Conservation (phyloP, 768 basidiomycete genomes). For the Tephrocybe rancida region DNA sequence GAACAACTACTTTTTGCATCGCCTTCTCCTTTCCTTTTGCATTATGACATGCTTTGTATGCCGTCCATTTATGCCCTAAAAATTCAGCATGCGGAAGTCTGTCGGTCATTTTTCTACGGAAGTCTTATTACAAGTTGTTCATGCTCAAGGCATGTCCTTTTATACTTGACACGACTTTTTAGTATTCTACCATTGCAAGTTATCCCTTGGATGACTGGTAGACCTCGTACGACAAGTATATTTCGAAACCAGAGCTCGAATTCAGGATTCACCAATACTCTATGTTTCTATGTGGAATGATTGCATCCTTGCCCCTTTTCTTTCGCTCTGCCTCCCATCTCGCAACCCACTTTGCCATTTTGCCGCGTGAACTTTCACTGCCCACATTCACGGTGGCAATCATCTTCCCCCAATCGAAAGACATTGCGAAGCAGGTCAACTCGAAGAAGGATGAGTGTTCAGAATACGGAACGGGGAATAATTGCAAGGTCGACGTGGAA, state of each 20-base stretch:
- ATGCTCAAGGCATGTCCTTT: too few species aligned
- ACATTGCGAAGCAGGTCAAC: constrained; percentile 92
- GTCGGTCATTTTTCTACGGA: background rate
- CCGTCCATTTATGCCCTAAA: constrained; percentile 30
- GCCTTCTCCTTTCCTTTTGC: constrained; percentile 24
- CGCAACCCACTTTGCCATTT: constrained; percentile 89
- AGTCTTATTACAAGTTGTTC: background rate
- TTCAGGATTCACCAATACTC: constrained; percentile 62
- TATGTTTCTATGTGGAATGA: constrained; percentile 42
- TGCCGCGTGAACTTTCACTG: constrained; percentile 68
- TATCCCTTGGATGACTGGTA: too few species aligned
- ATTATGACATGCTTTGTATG: constrained; percentile 45
- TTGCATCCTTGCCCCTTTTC: constrained; percentile 39
- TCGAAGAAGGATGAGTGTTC: constrained; percentile 98
- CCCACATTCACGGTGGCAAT: constrained; percentile 95
- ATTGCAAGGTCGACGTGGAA: constrained; percentile 66
- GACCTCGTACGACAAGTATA: background rate
- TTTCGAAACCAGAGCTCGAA: background rate
- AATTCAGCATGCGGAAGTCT: constrained; percentile 10
- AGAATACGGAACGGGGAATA: constrained; percentile 90
- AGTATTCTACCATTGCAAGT: too few species aligned
- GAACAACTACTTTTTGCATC: constrained; percentile 19
- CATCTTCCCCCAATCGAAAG: constrained; percentile 82
- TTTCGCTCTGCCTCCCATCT: constrained; percentile 87
- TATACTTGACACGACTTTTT: too few species aligned